Conservation (phyloP, 495 filamentous ascomycete species). For the Penicillium psychrofluorescens region DNA sequence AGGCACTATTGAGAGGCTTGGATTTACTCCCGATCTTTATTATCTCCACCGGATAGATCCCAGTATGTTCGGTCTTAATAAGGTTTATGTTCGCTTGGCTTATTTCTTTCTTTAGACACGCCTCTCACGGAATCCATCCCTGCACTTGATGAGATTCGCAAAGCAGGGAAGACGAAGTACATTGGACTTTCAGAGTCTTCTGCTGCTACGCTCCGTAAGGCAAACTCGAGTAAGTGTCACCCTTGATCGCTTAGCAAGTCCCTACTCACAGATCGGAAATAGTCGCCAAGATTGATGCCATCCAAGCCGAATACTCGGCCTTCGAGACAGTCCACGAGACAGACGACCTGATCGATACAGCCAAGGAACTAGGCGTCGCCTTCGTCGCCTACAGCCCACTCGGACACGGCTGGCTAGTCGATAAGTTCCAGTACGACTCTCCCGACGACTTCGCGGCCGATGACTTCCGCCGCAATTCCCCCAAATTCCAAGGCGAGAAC, state of each 20-base stretch:
- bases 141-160: constrained; percentile 38
- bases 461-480: constrained; percentile 32
- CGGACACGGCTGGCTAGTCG: constrained; percentile 40
- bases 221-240: constrained; percentile 28
- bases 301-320: constrained; percentile 45
- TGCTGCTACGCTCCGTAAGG: constrained; percentile 35
- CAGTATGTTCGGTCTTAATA: constrained; percentile 13
- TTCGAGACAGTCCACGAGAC: constrained; percentile 43
- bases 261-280: neutral
- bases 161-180: constrained; percentile 40
- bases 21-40: constrained; percentile 40
- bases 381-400: constrained; percentile 41
- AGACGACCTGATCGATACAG: constrained; percentile 30
- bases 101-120: constrained; percentile 22
- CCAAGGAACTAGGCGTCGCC: constrained; percentile 33
- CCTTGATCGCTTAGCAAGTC: no score
- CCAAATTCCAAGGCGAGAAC: constrained; percentile 45
- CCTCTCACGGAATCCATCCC: constrained; percentile 41
- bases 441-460: constrained; percentile 38
- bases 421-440: constrained; percentile 33
- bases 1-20: constrained; percentile 42
- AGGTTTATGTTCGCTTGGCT: neutral
- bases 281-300: constrained; percentile 45
- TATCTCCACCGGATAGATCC: constrained; percentile 36
- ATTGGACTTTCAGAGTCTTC: constrained; percentile 42